phyloP scores from a whole-genome alignment of 768 basidiomycete species.

The Tubosaeta brunneosetosa region DNA sequence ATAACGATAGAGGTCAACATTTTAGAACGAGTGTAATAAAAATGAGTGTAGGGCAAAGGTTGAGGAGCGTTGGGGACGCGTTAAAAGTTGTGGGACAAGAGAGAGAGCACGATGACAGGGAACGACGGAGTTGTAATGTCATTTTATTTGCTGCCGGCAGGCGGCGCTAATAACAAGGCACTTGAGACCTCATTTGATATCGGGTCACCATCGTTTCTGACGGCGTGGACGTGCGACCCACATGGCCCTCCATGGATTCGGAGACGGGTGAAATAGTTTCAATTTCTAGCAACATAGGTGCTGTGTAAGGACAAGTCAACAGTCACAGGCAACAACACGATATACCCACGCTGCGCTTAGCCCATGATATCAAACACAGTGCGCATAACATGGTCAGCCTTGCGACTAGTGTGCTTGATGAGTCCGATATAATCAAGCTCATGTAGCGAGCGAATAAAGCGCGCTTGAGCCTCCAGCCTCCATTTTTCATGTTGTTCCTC shows the following conservation, averaged over 20 bases:
- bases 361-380: constrained; percentile 51
- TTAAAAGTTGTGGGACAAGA: not conserved
- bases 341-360: constrained; percentile 18
- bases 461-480: constrained; percentile 64
- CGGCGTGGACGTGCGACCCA: not conserved
- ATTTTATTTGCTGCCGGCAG: not conserved
- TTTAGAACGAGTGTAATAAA: constrained; percentile 17
- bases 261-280: not conserved
- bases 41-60: constrained; percentile 22
- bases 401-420: constrained; percentile 73
- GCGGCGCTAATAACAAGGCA: not conserved
- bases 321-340: not conserved
- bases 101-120: not conserved
- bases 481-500: constrained; percentile 45
- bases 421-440: constrained; percentile 80
- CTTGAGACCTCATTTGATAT: not conserved
- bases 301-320: constrained; percentile 9
- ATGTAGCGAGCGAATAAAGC: constrained; percentile 76
- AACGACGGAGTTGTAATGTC: constrained; percentile 32
- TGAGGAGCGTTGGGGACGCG: not conserved
- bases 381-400: constrained; percentile 69
- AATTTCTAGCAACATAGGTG: not conserved
- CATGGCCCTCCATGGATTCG: not conserved
- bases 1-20: constrained; percentile 53
- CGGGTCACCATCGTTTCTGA: not conserved